A percentile compares a stretch with the other conserved stretches of the same genome.
Conservation (phyloP, 2,329 filamentous ascomycete species). For the Magnaporthiopsis poae region DNA sequence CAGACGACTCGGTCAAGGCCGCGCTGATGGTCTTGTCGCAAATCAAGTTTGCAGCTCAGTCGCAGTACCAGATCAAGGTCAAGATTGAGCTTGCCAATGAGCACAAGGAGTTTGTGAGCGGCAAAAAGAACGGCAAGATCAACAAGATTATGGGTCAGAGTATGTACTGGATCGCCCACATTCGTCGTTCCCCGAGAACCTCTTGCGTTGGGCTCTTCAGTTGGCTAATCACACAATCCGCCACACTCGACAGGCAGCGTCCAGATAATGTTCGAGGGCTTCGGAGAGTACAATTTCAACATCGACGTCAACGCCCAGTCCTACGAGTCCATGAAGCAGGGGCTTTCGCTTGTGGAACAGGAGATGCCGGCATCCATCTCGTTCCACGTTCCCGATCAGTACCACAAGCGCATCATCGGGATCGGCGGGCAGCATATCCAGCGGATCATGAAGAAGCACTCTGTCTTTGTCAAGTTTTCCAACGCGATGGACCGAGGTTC, state of each 20-base stretch:
- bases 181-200: not conserved
- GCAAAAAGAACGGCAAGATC: slow-evolving; percentile 99
- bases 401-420: slow-evolving; percentile 97
- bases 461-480: slow-evolving; percentile 97
- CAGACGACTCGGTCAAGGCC: slow-evolving; percentile 89
- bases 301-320: slow-evolving; percentile 90
- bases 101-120: slow-evolving; percentile 98
- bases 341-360: slow-evolving; percentile 85
- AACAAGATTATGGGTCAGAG: slow-evolving; percentile 99
- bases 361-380: slow-evolving; percentile 99
- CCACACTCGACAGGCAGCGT: slow-evolving; percentile 58
- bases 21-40: slow-evolving; percentile 91
- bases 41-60: slow-evolving; percentile 76
- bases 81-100: slow-evolving; percentile 98
- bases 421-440: slow-evolving; percentile 98
- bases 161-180: slow-evolving; percentile 25
- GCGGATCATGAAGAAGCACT: slow-evolving; percentile 99
- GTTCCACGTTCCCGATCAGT: slow-evolving; percentile 97
- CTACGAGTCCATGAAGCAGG: slow-evolving; percentile 90
- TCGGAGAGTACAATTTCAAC: slow-evolving; percentile 99
- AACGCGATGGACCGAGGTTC: slow-evolving; percentile 92
- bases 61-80: slow-evolving; percentile 86
- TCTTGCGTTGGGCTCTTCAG: not conserved
- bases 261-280: slow-evolving; percentile 97
- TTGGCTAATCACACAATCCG: slow-evolving; percentile 9